phyloP scores from a whole-genome alignment of 2,329 filamentous ascomycete genomes.

The Kalmusia sp. region DNA sequence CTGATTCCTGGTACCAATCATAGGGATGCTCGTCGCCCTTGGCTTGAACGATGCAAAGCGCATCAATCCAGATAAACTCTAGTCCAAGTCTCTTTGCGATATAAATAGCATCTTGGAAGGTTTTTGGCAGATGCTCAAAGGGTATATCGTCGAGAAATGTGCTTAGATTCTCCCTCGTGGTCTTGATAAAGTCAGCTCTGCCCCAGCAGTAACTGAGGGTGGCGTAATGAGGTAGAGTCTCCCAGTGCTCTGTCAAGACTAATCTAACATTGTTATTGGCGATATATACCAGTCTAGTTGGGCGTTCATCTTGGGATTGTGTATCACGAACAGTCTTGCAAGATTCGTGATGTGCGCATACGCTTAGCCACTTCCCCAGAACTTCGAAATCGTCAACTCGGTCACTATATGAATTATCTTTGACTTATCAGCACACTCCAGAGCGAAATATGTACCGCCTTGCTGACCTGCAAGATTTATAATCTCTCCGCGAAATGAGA shows the following conservation, averaged over 20 bases:
- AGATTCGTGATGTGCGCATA: background rate
- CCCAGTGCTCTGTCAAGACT: background rate
- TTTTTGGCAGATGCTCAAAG: background rate
- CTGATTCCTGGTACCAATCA: constrained; percentile 6
- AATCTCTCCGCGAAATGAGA: background rate
- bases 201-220: constrained; percentile 6
- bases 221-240: constrained; percentile 1
- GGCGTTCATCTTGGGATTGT: background rate
- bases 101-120: constrained; percentile 4
- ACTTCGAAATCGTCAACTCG: background rate
- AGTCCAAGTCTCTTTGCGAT: background rate
- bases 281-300: background rate
- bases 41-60: constrained; percentile 19
- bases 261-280: background rate
- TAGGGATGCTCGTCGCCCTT: background rate
- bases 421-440: too few relatives aligned
- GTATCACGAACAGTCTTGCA: background rate
- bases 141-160: background rate
- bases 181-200: background rate
- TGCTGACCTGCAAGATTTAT: background rate
- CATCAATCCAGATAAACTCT: constrained; percentile 23
- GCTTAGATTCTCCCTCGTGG: background rate
- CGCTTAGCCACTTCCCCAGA: background rate
- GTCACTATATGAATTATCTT: background rate
- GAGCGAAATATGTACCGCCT: too few relatives aligned